A percentile compares a stretch with the other conserved stretches of the same genome.
Conservation (phyloP, 495 filamentous ascomycete genomes). For the Lasiosphaeria miniovina region DNA sequence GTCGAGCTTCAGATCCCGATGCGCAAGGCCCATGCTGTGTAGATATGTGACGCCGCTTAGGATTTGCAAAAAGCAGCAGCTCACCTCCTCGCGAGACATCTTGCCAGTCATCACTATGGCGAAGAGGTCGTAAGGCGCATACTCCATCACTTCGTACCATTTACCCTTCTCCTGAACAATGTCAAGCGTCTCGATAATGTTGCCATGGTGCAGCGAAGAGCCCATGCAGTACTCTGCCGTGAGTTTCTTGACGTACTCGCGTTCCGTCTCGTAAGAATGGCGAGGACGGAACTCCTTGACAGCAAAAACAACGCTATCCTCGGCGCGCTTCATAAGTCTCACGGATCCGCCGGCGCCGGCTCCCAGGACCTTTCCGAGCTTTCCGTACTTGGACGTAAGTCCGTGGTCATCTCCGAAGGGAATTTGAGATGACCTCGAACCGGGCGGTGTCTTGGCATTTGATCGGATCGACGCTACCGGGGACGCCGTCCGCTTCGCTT, state of each 20-base stretch:
- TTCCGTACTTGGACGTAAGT: slow-evolving; percentile 86
- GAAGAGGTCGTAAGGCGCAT: slow-evolving; percentile 95
- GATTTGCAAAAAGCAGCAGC: slow-evolving; percentile 91
- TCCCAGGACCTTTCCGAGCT: slow-evolving; percentile 88
- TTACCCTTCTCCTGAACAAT: slow-evolving; percentile 91
- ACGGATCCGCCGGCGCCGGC: slow-evolving; percentile 96
- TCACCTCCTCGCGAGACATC: slow-evolving; percentile 89
- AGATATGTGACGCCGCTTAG: slow-evolving; percentile 95
- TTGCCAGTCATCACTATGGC: slow-evolving; percentile 99
- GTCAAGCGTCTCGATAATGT: slow-evolving; percentile 97
- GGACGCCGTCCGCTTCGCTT: slow-evolving; percentile 63
- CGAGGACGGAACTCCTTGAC: slow-evolving; percentile 95
- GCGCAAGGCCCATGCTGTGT: slow-evolving; percentile 92
- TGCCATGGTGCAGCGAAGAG: slow-evolving; percentile 94
- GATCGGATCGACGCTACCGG: slow-evolving; percentile 51
- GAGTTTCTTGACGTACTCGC: slow-evolving; percentile 97
- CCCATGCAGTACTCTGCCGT: slow-evolving; percentile 99
- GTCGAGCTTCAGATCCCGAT: slow-evolving; percentile 95
- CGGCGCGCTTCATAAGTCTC: slow-evolving; percentile 85
- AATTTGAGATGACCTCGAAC: slow-evolving; percentile 60
- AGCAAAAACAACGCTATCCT: slow-evolving; percentile 88
- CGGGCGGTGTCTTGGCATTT: slow-evolving; percentile 56
- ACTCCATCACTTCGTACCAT: slow-evolving; percentile 99
- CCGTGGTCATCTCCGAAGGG: slow-evolving; percentile 96
- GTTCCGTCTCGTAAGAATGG: slow-evolving; percentile 88